phyloP scores from a whole-genome alignment of 345 rosid species.

The Populus deltoides region DNA sequence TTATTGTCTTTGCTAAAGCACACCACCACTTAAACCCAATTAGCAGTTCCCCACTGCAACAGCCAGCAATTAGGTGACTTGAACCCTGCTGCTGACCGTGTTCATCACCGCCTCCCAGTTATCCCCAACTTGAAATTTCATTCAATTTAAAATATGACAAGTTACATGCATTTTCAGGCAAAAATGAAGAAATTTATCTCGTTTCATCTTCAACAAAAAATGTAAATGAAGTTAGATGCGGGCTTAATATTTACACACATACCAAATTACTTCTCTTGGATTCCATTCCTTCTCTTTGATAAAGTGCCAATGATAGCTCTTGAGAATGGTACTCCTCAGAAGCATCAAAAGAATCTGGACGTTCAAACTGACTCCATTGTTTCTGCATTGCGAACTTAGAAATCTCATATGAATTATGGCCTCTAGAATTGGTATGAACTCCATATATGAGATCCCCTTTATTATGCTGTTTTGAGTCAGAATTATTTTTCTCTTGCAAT shows the following conservation, averaged over 20 bases:
- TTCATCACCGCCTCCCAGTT: not conserved
- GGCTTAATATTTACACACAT: slow-evolving; percentile 39
- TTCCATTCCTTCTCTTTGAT: slow-evolving; percentile 62
- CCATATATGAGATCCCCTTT: slow-evolving; percentile 30
- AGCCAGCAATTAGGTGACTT: not conserved
- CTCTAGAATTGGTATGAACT: slow-evolving; percentile 45
- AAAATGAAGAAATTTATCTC: not conserved
- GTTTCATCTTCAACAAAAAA: slow-evolving; percentile 11
- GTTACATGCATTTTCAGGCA: not conserved
- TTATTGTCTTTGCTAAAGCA: not conserved
- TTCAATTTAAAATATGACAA: not conserved
- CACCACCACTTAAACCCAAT: not conserved
- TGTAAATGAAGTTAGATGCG: slow-evolving; percentile 16
- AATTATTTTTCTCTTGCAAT: slow-evolving; percentile 38
- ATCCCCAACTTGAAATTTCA: not conserved
- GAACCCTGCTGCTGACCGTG: not conserved
- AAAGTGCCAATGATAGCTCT: slow-evolving; percentile 68
- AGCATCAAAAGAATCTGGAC: slow-evolving; percentile 80
- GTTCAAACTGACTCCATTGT: slow-evolving; percentile 77
- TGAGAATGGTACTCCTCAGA: slow-evolving; percentile 87
- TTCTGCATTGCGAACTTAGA: slow-evolving; percentile 55
- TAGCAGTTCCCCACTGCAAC: too few species aligned
- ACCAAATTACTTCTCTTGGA: slow-evolving; percentile 66
- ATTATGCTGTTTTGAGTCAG: slow-evolving; percentile 45
- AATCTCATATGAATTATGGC: slow-evolving; percentile 52